Evolutionary conservation across 768 basidiomycete species (phyloP).

Genomic region (Candolleomyces eurysporus): DNA sequence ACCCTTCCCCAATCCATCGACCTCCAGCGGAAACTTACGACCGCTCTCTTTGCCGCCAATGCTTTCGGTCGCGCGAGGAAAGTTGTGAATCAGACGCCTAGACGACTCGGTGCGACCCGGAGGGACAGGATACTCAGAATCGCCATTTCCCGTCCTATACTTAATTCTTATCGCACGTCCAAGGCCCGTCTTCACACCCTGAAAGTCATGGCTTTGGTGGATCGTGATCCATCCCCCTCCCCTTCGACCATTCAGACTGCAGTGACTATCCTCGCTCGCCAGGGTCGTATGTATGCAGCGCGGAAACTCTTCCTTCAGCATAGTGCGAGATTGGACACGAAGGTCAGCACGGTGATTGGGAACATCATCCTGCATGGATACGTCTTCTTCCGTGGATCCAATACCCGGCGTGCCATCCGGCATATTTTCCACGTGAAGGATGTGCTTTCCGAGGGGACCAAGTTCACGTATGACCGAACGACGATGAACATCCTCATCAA

Average conservation of each 20-base stretch:
- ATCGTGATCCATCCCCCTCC: conserved; percentile 9
- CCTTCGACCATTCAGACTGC: conserved; percentile 29
- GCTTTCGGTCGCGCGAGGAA: neutral
- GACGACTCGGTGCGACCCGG: neutral
- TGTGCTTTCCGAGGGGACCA: conserved; percentile 39
- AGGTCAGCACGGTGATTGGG: conserved; percentile 43
- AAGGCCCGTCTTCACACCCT: neutral
- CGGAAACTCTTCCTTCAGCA: conserved; percentile 36
- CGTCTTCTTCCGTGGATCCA: conserved; percentile 26
- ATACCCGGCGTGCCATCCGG: conserved; percentile 46
- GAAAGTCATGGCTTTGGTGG: neutral
- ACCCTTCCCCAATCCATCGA: conserved; percentile 19
- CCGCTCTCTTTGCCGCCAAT: conserved; percentile 28
- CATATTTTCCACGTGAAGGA: conserved; percentile 39
- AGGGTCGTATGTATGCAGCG: conserved; percentile 42
- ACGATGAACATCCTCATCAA: conserved; percentile 72
- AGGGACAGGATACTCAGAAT: neutral
- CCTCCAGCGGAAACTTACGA: conserved; percentile 30
- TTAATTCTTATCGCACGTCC: conserved; percentile 13
- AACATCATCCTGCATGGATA: conserved; percentile 56
- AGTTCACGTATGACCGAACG: conserved; percentile 62
- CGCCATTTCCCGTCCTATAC: neutral
- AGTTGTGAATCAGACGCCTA: neutral
- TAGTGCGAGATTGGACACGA: conserved; percentile 24
- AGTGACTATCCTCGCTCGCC: conserved; percentile 37